phyloP scores from a whole-genome alignment of 805 yeast genomes.

The Lipomyces mesembrius region DNA sequence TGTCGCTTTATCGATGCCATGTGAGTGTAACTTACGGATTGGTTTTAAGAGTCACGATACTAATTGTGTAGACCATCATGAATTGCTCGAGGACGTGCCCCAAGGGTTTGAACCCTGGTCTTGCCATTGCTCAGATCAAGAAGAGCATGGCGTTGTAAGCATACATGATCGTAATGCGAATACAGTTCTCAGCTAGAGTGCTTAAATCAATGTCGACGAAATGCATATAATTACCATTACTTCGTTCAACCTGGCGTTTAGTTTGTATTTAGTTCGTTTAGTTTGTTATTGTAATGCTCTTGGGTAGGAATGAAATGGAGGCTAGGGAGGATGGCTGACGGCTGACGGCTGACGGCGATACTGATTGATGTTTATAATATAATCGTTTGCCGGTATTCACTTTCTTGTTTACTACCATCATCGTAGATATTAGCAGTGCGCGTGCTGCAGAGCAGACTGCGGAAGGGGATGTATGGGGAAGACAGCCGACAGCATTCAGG shows the following conservation, averaged over 20 bases:
- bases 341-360: background rate
- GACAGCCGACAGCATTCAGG: background rate
- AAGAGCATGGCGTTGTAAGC: constrained; percentile 78
- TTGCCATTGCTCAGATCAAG: constrained; percentile 96
- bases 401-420: too few species aligned
- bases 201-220: background rate
- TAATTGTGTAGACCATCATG: constrained; percentile 69
- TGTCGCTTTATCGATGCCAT: constrained; percentile 98
- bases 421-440: background rate
- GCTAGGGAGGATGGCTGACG: background rate
- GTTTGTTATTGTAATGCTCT: background rate
- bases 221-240: background rate
- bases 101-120: constrained; percentile 97
- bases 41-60: background rate
- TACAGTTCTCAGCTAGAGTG: background rate
- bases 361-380: background rate
- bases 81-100: constrained; percentile 99
- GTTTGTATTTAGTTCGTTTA: background rate
- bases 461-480: background rate
- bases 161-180: background rate
- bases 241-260: background rate
- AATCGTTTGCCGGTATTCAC: background rate
- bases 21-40: background rate
- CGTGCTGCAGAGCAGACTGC: background rate
- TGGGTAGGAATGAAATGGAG: background rate